A percentile compares a stretch with the other conserved stretches of the same genome.
Conservation (phyloP, 352 stramenopile genomes). For the Hyaloperonospora arabidopsidis region DNA sequence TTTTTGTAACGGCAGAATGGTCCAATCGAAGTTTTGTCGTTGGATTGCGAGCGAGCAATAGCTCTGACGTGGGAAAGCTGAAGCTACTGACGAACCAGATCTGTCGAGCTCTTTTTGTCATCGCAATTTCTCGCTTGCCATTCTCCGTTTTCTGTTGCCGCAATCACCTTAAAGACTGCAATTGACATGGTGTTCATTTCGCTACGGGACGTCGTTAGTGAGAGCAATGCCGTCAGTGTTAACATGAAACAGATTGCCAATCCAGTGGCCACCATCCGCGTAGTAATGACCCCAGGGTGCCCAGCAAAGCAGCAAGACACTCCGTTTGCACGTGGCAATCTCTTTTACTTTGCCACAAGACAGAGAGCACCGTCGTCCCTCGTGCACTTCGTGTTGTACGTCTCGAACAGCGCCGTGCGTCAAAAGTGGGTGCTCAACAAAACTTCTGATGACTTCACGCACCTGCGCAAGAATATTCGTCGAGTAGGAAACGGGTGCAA, state of each 20-base stretch:
- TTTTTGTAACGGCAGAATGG: conserved; percentile 4
- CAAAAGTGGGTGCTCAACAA: conserved; percentile 72
- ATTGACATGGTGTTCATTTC: conserved; percentile 71
- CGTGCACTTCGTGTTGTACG: conserved; percentile 56
- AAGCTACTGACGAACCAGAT: conserved; percentile 13
- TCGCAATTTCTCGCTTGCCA: no score
- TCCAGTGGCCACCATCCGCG: conserved; percentile 24
- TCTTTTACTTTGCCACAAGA: conserved; percentile 17
- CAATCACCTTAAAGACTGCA: conserved; percentile 4
- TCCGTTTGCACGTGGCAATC: conserved; percentile 9
- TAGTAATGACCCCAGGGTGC: conserved; percentile 66
- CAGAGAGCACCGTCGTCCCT: conserved; percentile 13
- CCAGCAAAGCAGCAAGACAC: conserved; percentile 37
- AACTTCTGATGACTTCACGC: conserved; percentile 34
- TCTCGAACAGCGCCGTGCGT: conserved; percentile 55
- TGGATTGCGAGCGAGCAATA: conserved; percentile 9
- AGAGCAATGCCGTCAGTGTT: conserved; percentile 7
- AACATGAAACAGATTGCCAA: conserved; percentile 6
- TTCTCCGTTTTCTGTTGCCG: conserved; percentile 8
- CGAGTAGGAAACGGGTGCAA: conserved; percentile 31
- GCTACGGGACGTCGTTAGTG: conserved; percentile 48
- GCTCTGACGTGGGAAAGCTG: no score
- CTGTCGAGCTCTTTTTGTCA: no score
- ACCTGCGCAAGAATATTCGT: conserved; percentile 37
- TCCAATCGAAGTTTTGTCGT: conserved; percentile 20